Evolutionary conservation across 768 basidiomycete species (phyloP).

Genomic region (Podaxis carcinomalis): DNA sequence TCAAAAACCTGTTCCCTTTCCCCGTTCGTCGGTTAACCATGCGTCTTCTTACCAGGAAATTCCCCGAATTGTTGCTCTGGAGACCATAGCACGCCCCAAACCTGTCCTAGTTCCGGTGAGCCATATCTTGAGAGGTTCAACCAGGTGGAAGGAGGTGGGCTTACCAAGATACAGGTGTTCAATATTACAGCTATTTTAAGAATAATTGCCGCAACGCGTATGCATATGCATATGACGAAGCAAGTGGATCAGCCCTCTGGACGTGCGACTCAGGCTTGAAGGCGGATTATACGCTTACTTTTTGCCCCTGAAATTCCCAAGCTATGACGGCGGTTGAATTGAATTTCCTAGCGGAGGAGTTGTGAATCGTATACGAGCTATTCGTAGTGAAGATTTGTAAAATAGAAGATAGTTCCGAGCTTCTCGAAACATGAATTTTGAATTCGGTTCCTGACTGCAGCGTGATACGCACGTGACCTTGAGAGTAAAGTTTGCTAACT

Average conservation of each 20-base stretch:
- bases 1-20: neutral
- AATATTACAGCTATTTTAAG: slow-evolving; percentile 27
- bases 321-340: neutral
- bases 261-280: slow-evolving; percentile 31
- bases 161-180: slow-evolving; percentile 22
- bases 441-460: neutral
- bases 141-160: slow-evolving; percentile 28
- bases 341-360: neutral
- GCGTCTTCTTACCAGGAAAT: slow-evolving; percentile 28
- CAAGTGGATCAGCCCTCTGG: slow-evolving; percentile 39
- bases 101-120: slow-evolving; percentile 37
- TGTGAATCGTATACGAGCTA: neutral
- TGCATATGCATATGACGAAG: slow-evolving; percentile 45
- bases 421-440: neutral
- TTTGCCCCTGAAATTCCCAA: slow-evolving; percentile 9
- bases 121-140: neutral
- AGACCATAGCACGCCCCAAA: slow-evolving; percentile 36
- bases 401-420: neutral
- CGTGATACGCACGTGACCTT: neutral
- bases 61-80: slow-evolving; percentile 59
- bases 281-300: slow-evolving; percentile 35
- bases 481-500: neutral
- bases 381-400: too few relatives aligned
- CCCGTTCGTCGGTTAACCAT: neutral
- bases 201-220: slow-evolving; percentile 37